Conservation (phyloP, 2,329 filamentous ascomycete genomes). For the Simplicillium sp. region DNA sequence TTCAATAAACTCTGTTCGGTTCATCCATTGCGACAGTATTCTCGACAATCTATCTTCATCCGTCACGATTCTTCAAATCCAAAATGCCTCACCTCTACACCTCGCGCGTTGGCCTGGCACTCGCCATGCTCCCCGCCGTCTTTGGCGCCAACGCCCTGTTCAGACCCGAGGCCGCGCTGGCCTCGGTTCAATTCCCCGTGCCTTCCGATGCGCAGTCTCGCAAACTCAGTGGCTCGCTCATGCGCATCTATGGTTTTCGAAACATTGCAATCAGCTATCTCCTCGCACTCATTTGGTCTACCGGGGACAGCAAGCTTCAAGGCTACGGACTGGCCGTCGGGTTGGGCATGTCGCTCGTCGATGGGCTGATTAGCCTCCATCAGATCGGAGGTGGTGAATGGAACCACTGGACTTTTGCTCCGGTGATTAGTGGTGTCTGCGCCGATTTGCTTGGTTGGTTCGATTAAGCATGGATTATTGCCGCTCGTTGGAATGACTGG, state of each 20-base stretch:
- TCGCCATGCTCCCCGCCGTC: conserved; percentile 8
- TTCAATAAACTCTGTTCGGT: too few relatives aligned
- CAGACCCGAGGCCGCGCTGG: conserved; percentile 7
- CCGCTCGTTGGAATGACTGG: too few relatives aligned
- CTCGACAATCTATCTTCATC: too few relatives aligned
- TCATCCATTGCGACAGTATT: too few relatives aligned
- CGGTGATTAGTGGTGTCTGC: conserved; percentile 1
- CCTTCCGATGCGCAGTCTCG: conserved; percentile 7
- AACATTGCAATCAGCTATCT: conserved; percentile 12
- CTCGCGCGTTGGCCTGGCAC: conserved; percentile 7
- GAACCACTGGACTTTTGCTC: conserved; percentile 12
- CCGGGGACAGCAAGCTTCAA: conserved; percentile 6
- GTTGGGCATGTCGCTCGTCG: conserved; percentile 5
- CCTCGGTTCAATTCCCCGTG: conserved; percentile 7
- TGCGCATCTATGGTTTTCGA: conserved; percentile 9
- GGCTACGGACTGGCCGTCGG: conserved; percentile 4
- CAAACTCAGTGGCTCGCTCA: conserved; percentile 5
- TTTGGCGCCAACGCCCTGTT: conserved; percentile 11
- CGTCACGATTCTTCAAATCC: neutral
- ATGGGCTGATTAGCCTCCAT: conserved; percentile 10
- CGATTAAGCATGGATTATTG: neutral
- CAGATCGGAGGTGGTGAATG: conserved; percentile 11
- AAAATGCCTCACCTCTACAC: conserved; percentile 5
- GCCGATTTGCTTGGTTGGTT: neutral
- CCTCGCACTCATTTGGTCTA: conserved; percentile 8